A percentile compares a stretch with the other conserved stretches of the same genome.
Conservation (phyloP, 805 yeast species). For the Saccharomyces eubayanus region DNA sequence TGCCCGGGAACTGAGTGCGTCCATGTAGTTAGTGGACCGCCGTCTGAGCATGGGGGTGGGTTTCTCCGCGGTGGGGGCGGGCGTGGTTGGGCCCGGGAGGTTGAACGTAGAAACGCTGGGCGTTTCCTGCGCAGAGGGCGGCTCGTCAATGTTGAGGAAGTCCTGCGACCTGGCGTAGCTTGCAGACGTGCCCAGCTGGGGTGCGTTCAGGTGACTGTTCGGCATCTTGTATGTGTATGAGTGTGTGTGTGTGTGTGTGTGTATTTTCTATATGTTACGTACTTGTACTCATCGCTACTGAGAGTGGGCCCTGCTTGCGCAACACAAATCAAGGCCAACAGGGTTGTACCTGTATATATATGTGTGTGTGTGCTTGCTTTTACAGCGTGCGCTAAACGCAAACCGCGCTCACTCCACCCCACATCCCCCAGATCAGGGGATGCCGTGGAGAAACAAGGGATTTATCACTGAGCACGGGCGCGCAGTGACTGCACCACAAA, state of each 20-base stretch:
- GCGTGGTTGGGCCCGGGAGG: background rate
- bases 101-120: constrained; percentile 9
- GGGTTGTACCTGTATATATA: background rate
- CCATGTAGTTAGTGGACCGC: constrained; percentile 16
- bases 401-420: background rate
- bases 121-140: constrained; percentile 18
- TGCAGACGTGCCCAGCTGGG: background rate
- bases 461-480: background rate
- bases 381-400: background rate
- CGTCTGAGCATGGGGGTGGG: constrained; percentile 8
- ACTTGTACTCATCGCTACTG: background rate
- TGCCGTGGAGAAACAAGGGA: background rate
- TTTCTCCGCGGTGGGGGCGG: background rate
- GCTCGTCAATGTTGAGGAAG: constrained; percentile 15
- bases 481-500: constrained; percentile 24
- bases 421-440: background rate
- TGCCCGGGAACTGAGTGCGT: constrained; percentile 8
- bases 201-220: background rate
- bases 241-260: background rate
- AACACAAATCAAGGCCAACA: background rate
- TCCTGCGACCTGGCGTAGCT: constrained; percentile 8
- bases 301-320: background rate
- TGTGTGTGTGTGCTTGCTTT: background rate
- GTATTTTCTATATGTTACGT: background rate
- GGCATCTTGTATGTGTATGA: background rate